Evolutionary conservation across 169 alveolate species (phyloP), one percentile per base, ranked within the genome.

Genomic region (Cryptosporidium ryanae): DNA sequence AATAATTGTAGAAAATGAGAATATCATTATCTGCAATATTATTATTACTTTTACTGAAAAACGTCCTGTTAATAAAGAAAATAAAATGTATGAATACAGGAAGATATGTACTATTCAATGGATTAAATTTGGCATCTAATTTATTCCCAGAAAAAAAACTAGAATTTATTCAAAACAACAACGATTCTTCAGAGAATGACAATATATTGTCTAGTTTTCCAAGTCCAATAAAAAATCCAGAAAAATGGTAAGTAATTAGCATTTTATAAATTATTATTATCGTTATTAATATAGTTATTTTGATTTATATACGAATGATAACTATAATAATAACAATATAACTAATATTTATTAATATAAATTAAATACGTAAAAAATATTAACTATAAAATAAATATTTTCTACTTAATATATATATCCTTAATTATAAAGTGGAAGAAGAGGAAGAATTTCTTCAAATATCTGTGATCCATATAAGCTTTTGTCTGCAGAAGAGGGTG

Each of bases 401-500:
- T n/a, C 27, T 52, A n/a, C 13, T n/a, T 4, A 52, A 52, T 64
- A 1, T 64, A 64, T 13, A 2, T 25, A 27, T 29, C 25, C 50
- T 64, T 64, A 38, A 64, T 32, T 34, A 8, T 66, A 57, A 32
- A 76, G 87, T 55, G 87, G 87, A 29, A 54, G 87, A 57, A 61
- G 43, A 61, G 71, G 71, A 55, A 76, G 61, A 61, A 18, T 59
- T 25, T 38, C 64, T 12, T 57, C 64, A 10, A 32, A 44, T 34
- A 59, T 76, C 13, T 76, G 87, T 21, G 87, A 76, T 55, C 87
- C 87, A 21, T 32, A 32, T 18, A 76, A 43, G 23, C 15, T 76
- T 21, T 27, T 76, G 1, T 76, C 87, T 8, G 48, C 18, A 29
- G 87, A 76, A 61, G 87, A 76, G 38, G 87, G 76, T 17, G 87